Conservation (phyloP, 2,329 filamentous ascomycete species). For the Calonectria henricotiae region DNA sequence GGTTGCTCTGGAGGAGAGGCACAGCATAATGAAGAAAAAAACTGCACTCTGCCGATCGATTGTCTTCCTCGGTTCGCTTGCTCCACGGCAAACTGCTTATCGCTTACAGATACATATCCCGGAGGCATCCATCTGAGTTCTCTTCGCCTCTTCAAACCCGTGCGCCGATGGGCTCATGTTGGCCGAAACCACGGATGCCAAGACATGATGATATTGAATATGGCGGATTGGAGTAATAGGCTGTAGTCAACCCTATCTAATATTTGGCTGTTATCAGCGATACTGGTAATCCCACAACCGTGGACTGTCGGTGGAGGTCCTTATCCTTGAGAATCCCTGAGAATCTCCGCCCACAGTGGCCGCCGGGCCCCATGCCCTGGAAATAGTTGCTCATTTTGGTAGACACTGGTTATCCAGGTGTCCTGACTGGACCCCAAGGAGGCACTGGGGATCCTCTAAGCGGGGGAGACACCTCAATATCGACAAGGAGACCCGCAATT, state of each 20-base stretch:
- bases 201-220: constrained; percentile 14
- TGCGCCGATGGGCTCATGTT: background rate
- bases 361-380: constrained; percentile 19
- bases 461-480: constrained; percentile 10
- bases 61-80: constrained; percentile 3
- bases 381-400: constrained; percentile 23
- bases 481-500: constrained; percentile 13
- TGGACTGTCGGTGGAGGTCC: constrained; percentile 10
- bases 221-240: constrained; percentile 28
- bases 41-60: constrained; percentile 6
- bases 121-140: background rate
- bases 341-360: constrained; percentile 27
- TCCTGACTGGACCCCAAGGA: constrained; percentile 25
- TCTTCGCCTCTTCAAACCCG: background rate
- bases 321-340: constrained; percentile 19
- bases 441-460: constrained; percentile 4
- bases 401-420: constrained; percentile 25
- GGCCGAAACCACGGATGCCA: constrained; percentile 22
- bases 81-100: constrained; percentile 17
- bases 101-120: background rate
- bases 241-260: constrained; percentile 38
- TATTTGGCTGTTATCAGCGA: constrained; percentile 38
- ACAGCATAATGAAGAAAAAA: background rate
- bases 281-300: constrained; percentile 30
- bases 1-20: background rate